Evolutionary conservation across 1,284 basidiomycete species (phyloP).

Genomic region (Prillingera fragicola): DNA sequence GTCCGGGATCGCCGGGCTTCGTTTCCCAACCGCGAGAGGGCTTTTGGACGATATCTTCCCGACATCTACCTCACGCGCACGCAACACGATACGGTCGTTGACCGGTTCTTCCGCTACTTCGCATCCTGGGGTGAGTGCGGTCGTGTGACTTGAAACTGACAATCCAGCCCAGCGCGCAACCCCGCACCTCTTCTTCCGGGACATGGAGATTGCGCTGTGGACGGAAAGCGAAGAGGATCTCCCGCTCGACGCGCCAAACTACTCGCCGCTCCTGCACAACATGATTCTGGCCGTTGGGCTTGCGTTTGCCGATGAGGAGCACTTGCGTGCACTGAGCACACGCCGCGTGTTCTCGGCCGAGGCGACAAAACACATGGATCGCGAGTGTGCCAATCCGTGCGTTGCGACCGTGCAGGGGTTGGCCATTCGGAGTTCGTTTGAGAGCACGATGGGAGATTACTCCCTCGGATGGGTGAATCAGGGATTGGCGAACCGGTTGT

Average conservation of each 20-base stretch:
- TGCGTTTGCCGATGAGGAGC: constrained; percentile 56
- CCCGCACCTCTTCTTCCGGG: constrained; percentile 19
- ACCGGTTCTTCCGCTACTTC: constrained; percentile 33
- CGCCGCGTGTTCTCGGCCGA: constrained; percentile 54
- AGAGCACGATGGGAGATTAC: constrained; percentile 49
- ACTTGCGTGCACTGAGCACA: constrained; percentile 51
- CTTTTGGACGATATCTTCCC: constrained; percentile 5
- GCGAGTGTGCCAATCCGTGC: constrained; percentile 57
- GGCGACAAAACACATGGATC: constrained; percentile 57
- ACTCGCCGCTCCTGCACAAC: constrained; percentile 67
- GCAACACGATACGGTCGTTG: constrained; percentile 24
- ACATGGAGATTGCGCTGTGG: constrained; percentile 14
- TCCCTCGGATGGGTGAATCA: constrained; percentile 27
- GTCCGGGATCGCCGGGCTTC: not conserved
- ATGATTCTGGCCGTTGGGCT: constrained; percentile 58
- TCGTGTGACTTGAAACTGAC: not conserved
- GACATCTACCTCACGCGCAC: constrained; percentile 17
- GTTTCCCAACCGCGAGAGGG: constrained; percentile 4
- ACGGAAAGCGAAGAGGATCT: constrained; percentile 40
- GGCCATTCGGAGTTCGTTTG: constrained; percentile 57
- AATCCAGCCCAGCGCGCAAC: constrained; percentile 10
- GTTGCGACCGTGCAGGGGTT: constrained; percentile 59
- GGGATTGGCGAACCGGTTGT: constrained; percentile 21
- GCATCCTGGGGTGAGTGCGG: constrained; percentile 19
- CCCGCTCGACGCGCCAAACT: constrained; percentile 52